phyloP scores from a whole-genome alignment of 306 rosid species.

The Cicer cuneatum region DNA sequence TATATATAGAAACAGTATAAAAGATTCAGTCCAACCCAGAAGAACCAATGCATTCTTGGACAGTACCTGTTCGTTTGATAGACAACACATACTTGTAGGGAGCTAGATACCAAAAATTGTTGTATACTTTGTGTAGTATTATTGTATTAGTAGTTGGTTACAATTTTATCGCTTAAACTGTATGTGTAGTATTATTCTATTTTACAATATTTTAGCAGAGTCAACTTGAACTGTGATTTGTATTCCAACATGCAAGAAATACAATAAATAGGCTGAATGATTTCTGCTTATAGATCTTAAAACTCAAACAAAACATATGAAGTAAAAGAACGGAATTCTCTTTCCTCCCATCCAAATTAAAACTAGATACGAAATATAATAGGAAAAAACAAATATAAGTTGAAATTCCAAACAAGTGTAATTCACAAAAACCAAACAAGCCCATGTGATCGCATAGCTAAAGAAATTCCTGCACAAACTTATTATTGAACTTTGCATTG shows the following conservation, averaged over 20 bases:
- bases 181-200: no score
- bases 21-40: slow-evolving; percentile 20
- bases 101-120: slow-evolving; percentile 12
- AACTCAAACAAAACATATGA: slow-evolving; percentile 28
- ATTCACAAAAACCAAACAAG: slow-evolving; percentile 13
- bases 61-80: neutral
- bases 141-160: slow-evolving; percentile 1
- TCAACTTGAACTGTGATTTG: slow-evolving; percentile 8
- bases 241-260: slow-evolving; percentile 25
- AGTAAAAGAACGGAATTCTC: slow-evolving; percentile 19
- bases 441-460: slow-evolving; percentile 19
- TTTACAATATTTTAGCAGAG: slow-evolving; percentile 18
- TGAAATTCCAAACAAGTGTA: slow-evolving; percentile 20
- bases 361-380: slow-evolving; percentile 10
- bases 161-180: slow-evolving; percentile 33
- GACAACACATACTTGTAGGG: slow-evolving; percentile 7
- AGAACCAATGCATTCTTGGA: slow-evolving; percentile 10
- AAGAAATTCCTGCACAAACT: neutral
- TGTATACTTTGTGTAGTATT: slow-evolving; percentile 4
- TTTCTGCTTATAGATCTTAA: slow-evolving; percentile 35
- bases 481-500: slow-evolving; percentile 27
- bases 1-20: slow-evolving; percentile 18
- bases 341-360: slow-evolving; percentile 26
- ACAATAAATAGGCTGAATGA: neutral
- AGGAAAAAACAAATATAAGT: slow-evolving; percentile 6